A percentile compares a stretch with the other conserved stretches of the same genome.
phyloP scores from a whole-genome alignment of 1,284 basidiomycete genomes.

The Gomphus sp. region DNA sequence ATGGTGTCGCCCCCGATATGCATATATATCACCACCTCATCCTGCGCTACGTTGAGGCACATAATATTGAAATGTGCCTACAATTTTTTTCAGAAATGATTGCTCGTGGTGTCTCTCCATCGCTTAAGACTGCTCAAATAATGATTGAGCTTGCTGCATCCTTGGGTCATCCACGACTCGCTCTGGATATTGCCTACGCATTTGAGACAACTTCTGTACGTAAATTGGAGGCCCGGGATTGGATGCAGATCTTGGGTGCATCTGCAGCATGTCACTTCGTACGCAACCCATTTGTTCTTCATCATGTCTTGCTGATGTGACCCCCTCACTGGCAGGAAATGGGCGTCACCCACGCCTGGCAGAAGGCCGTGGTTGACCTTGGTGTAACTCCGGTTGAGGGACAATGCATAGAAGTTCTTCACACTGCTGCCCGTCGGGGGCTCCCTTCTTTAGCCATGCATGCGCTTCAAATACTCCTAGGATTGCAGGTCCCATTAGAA shows the following conservation, averaged over 20 bases:
- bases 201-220: constrained; percentile 50
- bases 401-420: constrained; percentile 55
- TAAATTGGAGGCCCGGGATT: constrained; percentile 40
- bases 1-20: constrained; percentile 37
- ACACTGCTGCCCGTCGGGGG: constrained; percentile 64
- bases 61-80: constrained; percentile 57
- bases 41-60: constrained; percentile 30
- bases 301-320: constrained; percentile 10
- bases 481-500: constrained; percentile 37
- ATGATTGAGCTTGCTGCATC: constrained; percentile 42
- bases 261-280: constrained; percentile 56
- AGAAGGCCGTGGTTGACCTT: constrained; percentile 41
- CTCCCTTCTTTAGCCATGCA: constrained; percentile 59
- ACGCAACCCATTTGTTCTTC: constrained; percentile 18
- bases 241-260: constrained; percentile 50
- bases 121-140: constrained; percentile 35
- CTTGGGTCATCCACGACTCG: constrained; percentile 48
- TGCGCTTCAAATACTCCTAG: constrained; percentile 46
- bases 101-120: constrained; percentile 34
- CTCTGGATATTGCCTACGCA: constrained; percentile 51
- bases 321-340: constrained; percentile 38
- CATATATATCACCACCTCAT: constrained; percentile 48
- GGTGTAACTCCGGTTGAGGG: constrained; percentile 65
- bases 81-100: constrained; percentile 46
- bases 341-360: constrained; percentile 59